Evolutionary conservation across 192 early-diverging fungal species (phyloP).

Genomic region (Coemansia sp.): DNA sequence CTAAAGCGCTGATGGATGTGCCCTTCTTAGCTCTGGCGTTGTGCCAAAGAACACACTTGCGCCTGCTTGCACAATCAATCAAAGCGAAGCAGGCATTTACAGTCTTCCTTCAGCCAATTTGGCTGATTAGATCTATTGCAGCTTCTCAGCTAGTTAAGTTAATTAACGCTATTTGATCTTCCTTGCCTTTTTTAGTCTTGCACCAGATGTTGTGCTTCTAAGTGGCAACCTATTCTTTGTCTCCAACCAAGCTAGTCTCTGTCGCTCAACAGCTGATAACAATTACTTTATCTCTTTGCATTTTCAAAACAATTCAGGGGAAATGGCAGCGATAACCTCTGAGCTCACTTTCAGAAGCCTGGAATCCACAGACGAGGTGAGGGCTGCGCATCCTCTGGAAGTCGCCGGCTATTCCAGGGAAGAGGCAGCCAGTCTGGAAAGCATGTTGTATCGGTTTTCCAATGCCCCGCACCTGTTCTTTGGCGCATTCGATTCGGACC

Average conservation of each 20-base stretch:
- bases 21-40: too few relatives aligned
- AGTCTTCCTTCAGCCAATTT: too few relatives aligned
- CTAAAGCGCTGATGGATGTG: too few relatives aligned
- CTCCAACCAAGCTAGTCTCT: too few relatives aligned
- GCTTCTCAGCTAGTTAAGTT: too few relatives aligned
- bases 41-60: too few relatives aligned
- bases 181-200: neutral
- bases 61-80: too few relatives aligned
- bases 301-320: neutral
- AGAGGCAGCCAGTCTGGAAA: slow-evolving; percentile 39
- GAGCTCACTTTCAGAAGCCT: slow-evolving; percentile 18
- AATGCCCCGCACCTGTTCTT: slow-evolving; percentile 42
- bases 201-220: neutral
- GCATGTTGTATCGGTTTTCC: slow-evolving; percentile 34
- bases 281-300: neutral
- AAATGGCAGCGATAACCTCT: neutral
- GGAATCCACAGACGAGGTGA: slow-evolving; percentile 21
- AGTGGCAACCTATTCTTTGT: too few relatives aligned
- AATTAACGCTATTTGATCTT: too few relatives aligned
- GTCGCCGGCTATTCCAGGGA: slow-evolving; percentile 25
- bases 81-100: too few relatives aligned
- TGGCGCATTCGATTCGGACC: slow-evolving; percentile 27
- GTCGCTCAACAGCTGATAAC: too few relatives aligned
- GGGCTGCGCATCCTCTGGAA: slow-evolving; percentile 19
- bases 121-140: too few relatives aligned